Evolutionary conservation across 306 rosid genomes (phyloP).

Genomic region (Urtica urens): DNA sequence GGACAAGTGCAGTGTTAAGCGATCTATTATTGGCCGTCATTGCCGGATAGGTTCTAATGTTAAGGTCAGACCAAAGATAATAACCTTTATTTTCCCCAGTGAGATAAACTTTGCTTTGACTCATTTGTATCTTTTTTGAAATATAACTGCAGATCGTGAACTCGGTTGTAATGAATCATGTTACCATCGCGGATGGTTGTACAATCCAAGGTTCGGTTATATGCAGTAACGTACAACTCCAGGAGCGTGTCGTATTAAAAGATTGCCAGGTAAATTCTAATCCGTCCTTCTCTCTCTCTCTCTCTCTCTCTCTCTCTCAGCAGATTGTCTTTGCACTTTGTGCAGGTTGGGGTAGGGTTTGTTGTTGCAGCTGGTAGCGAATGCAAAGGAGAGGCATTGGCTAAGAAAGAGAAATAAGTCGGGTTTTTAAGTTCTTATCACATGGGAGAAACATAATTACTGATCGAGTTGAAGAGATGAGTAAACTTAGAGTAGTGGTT

Average conservation of each 20-base stretch:
- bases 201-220: constrained; percentile 87
- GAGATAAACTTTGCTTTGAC: background rate
- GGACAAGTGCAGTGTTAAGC: constrained; percentile 92
- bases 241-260: constrained; percentile 72
- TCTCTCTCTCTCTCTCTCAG: background rate
- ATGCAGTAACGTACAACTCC: constrained; percentile 94
- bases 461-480: no score
- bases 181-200: constrained; percentile 77
- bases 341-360: constrained; percentile 85
- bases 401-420: constrained; percentile 59
- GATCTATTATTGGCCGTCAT: constrained; percentile 97
- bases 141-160: constrained; percentile 57
- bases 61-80: constrained; percentile 40
- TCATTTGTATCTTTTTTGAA: background rate
- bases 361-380: constrained; percentile 83
- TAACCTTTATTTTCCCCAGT: background rate
- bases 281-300: constrained; percentile 1
- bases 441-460: background rate
- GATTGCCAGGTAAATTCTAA: constrained; percentile 85
- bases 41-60: constrained; percentile 97
- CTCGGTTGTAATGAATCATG: constrained; percentile 88
- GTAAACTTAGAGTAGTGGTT: no score
- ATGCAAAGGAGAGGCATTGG: constrained; percentile 87
- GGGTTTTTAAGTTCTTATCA: background rate
- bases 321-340: constrained; percentile 12